Percentiles rank a stretch among this genome's conserved stretches.
Conservation (phyloP, 495 filamentous ascomycete genomes). For the Eremomyces bilateralis region DNA sequence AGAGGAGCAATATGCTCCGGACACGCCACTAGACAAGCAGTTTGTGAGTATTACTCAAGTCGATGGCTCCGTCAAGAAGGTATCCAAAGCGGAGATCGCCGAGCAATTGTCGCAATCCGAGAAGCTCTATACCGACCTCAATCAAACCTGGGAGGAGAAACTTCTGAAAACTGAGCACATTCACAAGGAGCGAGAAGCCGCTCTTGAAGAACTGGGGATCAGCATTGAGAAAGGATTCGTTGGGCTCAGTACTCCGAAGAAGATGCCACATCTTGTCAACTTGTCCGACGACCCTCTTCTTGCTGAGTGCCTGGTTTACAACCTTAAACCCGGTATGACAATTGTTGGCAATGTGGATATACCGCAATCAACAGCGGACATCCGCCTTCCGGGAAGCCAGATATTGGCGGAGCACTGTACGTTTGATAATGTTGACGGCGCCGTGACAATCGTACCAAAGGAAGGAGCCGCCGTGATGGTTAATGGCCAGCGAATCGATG, state of each 20-base stretch:
- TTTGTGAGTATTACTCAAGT: constrained; percentile 81
- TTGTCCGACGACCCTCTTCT: constrained; percentile 88
- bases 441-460: constrained; percentile 71
- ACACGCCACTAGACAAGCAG: constrained; percentile 82
- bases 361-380: constrained; percentile 52
- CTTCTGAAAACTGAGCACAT: constrained; percentile 86
- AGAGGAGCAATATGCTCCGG: constrained; percentile 73
- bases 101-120: constrained; percentile 91
- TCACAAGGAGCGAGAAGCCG: constrained; percentile 90
- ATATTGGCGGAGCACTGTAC: constrained; percentile 83
- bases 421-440: constrained; percentile 80
- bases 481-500: constrained; percentile 71
- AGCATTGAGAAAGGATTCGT: constrained; percentile 98
- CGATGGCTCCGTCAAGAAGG: constrained; percentile 77
- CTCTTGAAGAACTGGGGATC: constrained; percentile 90
- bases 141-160: constrained; percentile 98
- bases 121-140: constrained; percentile 88
- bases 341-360: constrained; percentile 81
- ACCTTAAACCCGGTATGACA: constrained; percentile 86
- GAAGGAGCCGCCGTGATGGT: constrained; percentile 94
- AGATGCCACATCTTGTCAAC: constrained; percentile 98
- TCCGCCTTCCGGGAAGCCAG: constrained; percentile 79
- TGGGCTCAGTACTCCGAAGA: constrained; percentile 86
- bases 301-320: constrained; percentile 94
- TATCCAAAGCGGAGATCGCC: constrained; percentile 94